phyloP scores from a whole-genome alignment of 495 filamentous ascomycete genomes.

The Xylaria curta region DNA sequence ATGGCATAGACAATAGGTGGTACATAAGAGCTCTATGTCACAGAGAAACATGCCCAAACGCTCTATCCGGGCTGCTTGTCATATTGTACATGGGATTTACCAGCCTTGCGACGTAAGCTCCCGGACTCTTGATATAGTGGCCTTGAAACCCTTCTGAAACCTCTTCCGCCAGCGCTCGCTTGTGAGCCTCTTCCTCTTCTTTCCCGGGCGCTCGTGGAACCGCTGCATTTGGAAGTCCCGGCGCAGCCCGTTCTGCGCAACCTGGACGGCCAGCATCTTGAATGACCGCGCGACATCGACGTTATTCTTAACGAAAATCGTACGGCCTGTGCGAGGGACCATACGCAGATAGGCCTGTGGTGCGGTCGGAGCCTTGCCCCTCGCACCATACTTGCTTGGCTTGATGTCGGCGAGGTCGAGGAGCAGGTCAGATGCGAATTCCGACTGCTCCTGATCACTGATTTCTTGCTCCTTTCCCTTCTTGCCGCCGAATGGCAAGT shows the following conservation, averaged over 20 bases:
- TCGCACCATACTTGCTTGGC: conserved; percentile 17
- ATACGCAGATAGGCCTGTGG: conserved; percentile 47
- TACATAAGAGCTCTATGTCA: conserved; percentile 29
- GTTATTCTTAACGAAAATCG: conserved; percentile 53
- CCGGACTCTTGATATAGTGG: conserved; percentile 63
- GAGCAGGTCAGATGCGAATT: conserved; percentile 26
- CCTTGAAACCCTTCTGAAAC: conserved; percentile 70
- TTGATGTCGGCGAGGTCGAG: conserved; percentile 35
- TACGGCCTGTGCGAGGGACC: conserved; percentile 63
- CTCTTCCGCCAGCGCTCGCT: conserved; percentile 68
- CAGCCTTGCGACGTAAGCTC: conserved; percentile 76
- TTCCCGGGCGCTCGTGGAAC: conserved; percentile 73
- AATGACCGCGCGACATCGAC: conserved; percentile 64
- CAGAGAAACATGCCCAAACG: conserved; percentile 7
- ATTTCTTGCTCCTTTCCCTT: conserved; percentile 7
- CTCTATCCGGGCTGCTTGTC: conserved; percentile 13
- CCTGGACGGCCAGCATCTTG: conserved; percentile 51
- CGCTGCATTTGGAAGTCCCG: conserved; percentile 58
- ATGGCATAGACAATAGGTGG: conserved; percentile 20
- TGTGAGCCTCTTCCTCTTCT: conserved; percentile 75
- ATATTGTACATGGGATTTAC: conserved; percentile 51
- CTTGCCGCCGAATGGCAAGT: neutral
- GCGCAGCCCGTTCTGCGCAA: conserved; percentile 58
- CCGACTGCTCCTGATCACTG: conserved; percentile 23
- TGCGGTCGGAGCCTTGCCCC: conserved; percentile 19